Evolutionary conservation across 305 asterid genomes (phyloP), one percentile per base, ranked within the genome.

Genomic region (Plantago rigida): DNA sequence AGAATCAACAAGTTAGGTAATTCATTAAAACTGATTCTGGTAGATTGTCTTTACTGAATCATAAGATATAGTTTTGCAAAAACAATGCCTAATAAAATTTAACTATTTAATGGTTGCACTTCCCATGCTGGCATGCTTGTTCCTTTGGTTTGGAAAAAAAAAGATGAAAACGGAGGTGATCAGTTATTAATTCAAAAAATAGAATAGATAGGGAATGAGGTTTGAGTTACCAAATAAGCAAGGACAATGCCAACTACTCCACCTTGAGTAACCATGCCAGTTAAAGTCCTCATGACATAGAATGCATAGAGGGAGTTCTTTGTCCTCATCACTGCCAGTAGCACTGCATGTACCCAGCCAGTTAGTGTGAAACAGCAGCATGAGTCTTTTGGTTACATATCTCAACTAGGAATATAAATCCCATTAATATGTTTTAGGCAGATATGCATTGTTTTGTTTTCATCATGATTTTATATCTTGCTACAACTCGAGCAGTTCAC

Each of bases 321-420:
- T 17, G 86, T 78, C 78, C 89, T 78, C 56, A 60, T 71, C 75
- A 75, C 74, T 13, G 84, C 74, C 71, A 82, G 71, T 56, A 82
- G 59, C 28, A 51, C 85, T 79, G 80, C 70, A 64, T 6, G 57
- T 31, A 47, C 19, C 22, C 15, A 61, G 13, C 54, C 19, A 60
- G 26, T 63, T 64, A 11, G 49, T 31, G 48, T 52, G 15, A 47
- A 51, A 29, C 26, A 39, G 42, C 42, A 26, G 9, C 26, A 13
- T 28, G 19, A 51, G 14, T 28, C 14, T 53, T 4, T 4, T 51
- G 14, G 36, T 28, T 13, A 24, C 6, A 13, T 17, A 13, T 15
- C 59, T 29, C 6, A 56, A 36, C 28, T n/a, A 15, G 39, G 6
- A 56, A 56, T n/a, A 31, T 7, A 13, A 55, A 56, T 29, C 22